phyloP scores from a whole-genome alignment of 176 grass and related monocot genomes.

The Bothriochloa decipiens region DNA sequence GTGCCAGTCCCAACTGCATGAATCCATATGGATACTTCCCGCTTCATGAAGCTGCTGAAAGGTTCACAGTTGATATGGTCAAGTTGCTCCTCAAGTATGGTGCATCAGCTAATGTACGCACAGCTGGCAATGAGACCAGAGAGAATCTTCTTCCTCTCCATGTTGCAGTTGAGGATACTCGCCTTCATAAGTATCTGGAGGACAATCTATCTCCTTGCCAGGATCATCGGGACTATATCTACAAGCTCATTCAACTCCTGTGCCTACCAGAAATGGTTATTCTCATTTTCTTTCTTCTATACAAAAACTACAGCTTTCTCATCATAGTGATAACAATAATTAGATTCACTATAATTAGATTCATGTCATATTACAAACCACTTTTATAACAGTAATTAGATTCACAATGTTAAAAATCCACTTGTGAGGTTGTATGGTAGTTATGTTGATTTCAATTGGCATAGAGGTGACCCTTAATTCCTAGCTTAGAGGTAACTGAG shows the following conservation, averaged over 20 bases:
- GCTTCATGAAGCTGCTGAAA: background rate
- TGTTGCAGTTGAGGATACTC: slow-evolving; percentile 16
- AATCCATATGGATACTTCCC: slow-evolving; percentile 20
- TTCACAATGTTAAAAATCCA: background rate
- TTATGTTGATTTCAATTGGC: background rate
- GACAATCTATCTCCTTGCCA: background rate
- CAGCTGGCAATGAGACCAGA: background rate
- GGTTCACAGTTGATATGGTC: slow-evolving; percentile 23
- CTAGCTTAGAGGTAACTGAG: background rate
- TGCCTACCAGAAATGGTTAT: slow-evolving; percentile 13
- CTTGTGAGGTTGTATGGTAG: background rate
- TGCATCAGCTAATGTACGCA: slow-evolving; percentile 14
- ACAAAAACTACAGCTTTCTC: background rate
- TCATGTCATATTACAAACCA: background rate
- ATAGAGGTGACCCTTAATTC: background rate
- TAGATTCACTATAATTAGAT: too few relatives aligned
- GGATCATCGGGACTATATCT: background rate
- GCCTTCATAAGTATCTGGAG: slow-evolving; percentile 15
- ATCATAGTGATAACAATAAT: background rate
- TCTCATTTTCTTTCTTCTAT: background rate
- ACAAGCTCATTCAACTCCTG: slow-evolving; percentile 24
- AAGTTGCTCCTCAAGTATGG: background rate
- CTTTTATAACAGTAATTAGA: background rate
- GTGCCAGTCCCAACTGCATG: slow-evolving; percentile 12
- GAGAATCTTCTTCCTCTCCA: background rate